Evolutionary conservation across 352 stramenopile genomes (phyloP), one percentile per base, ranked within the genome.

Genomic region (Pythium angustatum): DNA sequence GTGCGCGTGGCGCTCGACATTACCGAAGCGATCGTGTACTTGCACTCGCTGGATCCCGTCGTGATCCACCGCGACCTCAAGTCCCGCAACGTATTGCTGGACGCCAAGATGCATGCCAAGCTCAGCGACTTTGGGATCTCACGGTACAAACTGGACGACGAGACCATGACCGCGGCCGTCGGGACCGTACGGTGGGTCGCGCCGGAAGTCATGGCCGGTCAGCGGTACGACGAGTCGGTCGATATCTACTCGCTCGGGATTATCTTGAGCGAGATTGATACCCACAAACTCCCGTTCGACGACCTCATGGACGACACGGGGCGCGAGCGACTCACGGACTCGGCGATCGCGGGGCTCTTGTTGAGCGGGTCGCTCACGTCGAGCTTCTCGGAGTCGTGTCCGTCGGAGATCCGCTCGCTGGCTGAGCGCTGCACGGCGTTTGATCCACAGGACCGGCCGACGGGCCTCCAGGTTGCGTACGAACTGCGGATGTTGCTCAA

Each of bases 61-160:
- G 6, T 70, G 49, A 61, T 70, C 22, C 62, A 69, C 33, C 70
- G 68, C 21, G 72, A 77, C 43, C 61, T 83, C 12, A 81, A 78
- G 50, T 79, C 73, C 0, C 68, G 70, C 0, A 79, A 81, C 27
- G 62, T 83, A 36, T 44, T 83, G 26, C 51, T 83, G 0, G 53
- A 58, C n/a, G 48, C 47, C 8, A 28, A 64, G 15, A 62, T 68
- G 33, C 27, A 49, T 5, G 73, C 76, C 8, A 84, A 84, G 44
- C 34, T 84, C 9, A 77, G 62, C 26, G 73, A 78, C 50, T 81
- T 81, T 62, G 73, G 73, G 8, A 47, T 77, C 44, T 58, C 73
- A 8, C 70, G 70, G 17, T 62, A 56, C 49, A 66, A 66, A n/a
- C 43, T 71, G 19, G 61, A 69, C 40, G 61, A 73, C 15, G 56